Evolutionary conservation across 1,139 yeast genomes (phyloP).

Genomic region (Geotrichum carabidarum): DNA sequence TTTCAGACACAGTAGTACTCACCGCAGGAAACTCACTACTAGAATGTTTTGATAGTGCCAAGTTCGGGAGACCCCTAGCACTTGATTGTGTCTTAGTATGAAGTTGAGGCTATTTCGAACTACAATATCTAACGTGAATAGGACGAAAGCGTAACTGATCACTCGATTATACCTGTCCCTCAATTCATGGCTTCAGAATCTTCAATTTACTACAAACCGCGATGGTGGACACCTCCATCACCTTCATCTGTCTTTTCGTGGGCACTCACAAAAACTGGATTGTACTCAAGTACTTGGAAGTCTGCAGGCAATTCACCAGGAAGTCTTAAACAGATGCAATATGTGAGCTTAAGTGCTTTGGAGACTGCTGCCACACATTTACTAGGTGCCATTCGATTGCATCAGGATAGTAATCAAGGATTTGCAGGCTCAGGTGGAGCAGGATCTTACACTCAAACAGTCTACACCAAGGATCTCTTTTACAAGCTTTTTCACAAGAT

Average conservation of each 20-base stretch:
- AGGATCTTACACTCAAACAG: conserved; percentile 27
- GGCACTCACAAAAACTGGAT: conserved; percentile 26
- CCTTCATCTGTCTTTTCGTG: conserved; percentile 15
- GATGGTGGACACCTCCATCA: conserved; percentile 13
- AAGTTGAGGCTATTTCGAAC: background rate
- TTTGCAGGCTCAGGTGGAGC: conserved; percentile 16
- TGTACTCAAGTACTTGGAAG: conserved; percentile 27
- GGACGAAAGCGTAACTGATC: conserved; percentile 33
- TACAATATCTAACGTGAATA: background rate
- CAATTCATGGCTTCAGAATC: conserved; percentile 17
- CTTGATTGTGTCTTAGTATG: conserved; percentile 31
- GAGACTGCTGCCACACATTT: conserved; percentile 24
- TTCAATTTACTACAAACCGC: conserved; percentile 10
- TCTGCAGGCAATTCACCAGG: conserved; percentile 24
- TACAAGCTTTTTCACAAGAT: conserved; percentile 11
- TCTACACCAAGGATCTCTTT: conserved; percentile 28
- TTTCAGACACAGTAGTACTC: conserved; percentile 26
- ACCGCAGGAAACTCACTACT: conserved; percentile 31
- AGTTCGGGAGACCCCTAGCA: conserved; percentile 36
- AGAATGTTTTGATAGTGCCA: conserved; percentile 28
- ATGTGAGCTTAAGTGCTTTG: conserved; percentile 27
- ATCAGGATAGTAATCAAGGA: conserved; percentile 3
- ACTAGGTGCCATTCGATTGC: conserved; percentile 15
- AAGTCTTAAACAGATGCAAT: conserved; percentile 28
- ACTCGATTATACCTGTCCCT: conserved; percentile 28